Base-by-base conservation (phyloP, 108 stramenopile genomes). In the Pseudonitzschia multiseries region DNA sequence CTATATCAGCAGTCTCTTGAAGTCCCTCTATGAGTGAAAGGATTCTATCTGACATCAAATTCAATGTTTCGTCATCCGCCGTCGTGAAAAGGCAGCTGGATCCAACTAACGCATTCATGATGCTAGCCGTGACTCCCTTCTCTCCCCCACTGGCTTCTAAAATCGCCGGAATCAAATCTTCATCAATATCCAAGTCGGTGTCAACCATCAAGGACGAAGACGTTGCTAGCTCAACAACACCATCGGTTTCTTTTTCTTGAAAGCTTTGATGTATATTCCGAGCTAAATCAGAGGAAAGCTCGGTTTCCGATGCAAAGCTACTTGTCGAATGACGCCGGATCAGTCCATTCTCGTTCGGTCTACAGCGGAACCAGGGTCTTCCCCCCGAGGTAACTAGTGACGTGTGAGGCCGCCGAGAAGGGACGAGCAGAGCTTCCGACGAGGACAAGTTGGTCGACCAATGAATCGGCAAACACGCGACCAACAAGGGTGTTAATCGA, bases 101-200 rank as follows among this genome's bases (percentile, higher is more conserved):
- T 42, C 79, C 85, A 60, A 89, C 68, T 60, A 84, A 51, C n/a
- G 78, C 73, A 77, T 86, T 89, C 8, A 89, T 29, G 4, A 89
- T 83, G 31, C 68, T 73, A 0, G 83, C 83, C 56, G 76, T 56
- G 27, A 61, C 24, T 3, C 84, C 86, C 69, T 72, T 73, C 17
- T 65, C 61, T 18, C 53, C 74, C n/a, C 52, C 74, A 8, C 79
- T 56, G 3, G 81, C 84, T 10, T 83, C 66, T 61, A 81, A 50
- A 59, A 77, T 81, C 15, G 87, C 82, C 8, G 62, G 57, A 48
- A 85, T 70, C 27, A 85, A 48, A 33, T 29, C 21, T 29, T 56
- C 62, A 0, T 70, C 80, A 46, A 83, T 59, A 22, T 75, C 74
- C 33, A 54, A 48, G 1, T 15, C 10, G 24, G 48, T 40, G 13